A percentile compares a stretch with the other conserved stretches of the same genome.
These are phyloP conservation scores for Pulveroboletus sp. DNA, from an alignment of 768 basidiomycete genomes.

Conservation along the genomic window DNA sequence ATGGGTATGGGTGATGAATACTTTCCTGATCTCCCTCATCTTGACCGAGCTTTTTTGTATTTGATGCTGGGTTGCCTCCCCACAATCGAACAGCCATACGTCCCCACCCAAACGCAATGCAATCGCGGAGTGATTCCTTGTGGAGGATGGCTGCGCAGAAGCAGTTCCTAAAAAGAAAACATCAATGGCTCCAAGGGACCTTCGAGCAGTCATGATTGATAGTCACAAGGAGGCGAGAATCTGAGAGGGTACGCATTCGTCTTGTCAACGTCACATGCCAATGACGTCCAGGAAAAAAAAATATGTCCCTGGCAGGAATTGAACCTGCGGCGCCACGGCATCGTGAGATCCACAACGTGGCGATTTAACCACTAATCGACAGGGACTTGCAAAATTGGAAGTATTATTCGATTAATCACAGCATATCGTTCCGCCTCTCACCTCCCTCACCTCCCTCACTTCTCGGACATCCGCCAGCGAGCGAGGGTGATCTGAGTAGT, in stretches of 20 bases:
- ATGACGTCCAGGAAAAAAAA: conserved; percentile 12
- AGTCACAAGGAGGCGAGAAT: background rate
- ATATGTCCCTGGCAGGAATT: conserved; percentile 37
- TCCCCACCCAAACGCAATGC: conserved; percentile 62
- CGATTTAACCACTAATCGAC: conserved; percentile 43
- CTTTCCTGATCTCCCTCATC: conserved; percentile 74
- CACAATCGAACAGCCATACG: conserved; percentile 85
- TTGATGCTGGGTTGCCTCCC: conserved; percentile 78
- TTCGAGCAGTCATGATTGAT: conserved; percentile 17
- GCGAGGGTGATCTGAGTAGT: too few species aligned
- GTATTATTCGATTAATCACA: too few species aligned
- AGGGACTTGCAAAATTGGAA: conserved; percentile 23
- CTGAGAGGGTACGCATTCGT: too few species aligned
- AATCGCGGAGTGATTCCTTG: conserved; percentile 72
- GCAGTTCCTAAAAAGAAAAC: conserved; percentile 79
- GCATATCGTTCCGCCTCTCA: too few species aligned
- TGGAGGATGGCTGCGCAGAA: conserved; percentile 74
- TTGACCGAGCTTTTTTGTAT: conserved; percentile 68
- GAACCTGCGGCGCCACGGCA: conserved; percentile 37
- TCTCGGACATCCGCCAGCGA: too few species aligned
- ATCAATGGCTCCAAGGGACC: conserved; percentile 36
- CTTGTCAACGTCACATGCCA: too few species aligned
- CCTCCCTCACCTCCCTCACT: too few species aligned
- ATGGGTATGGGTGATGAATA: conserved; percentile 88
- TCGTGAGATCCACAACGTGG: conserved; percentile 36